These are phyloP conservation scores for Corynascus novoguineensis DNA, from an alignment of 495 filamentous ascomycete genomes.

Conservation along the genomic window DNA sequence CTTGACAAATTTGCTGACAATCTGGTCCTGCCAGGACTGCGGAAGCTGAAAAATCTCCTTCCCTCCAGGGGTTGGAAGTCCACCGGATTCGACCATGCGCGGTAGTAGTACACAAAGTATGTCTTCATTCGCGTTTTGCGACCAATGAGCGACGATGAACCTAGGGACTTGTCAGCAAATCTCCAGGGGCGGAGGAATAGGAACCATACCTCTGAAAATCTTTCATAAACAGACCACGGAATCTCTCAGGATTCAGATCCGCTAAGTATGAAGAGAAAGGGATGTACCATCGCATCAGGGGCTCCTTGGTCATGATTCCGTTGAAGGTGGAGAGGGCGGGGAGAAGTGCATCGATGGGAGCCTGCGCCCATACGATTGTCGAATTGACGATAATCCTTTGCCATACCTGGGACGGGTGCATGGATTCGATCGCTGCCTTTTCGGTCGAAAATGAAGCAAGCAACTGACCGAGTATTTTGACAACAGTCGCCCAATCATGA, in stretches of 20 bases:
- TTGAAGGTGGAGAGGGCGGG: conserved; percentile 58
- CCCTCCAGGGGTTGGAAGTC: conserved; percentile 40
- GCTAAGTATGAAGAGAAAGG: conserved; percentile 77
- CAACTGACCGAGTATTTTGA: conserved; percentile 52
- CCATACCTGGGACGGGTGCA: conserved; percentile 46
- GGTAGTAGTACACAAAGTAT: conserved; percentile 66
- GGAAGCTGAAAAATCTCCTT: conserved; percentile 57
- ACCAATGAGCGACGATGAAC: conserved; percentile 71
- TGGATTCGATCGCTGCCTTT: conserved; percentile 32
- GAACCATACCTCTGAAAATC: conserved; percentile 66
- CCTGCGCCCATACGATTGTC: conserved; percentile 64
- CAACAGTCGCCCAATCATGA: conserved; percentile 61
- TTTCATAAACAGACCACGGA: conserved; percentile 67
- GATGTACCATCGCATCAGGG: conserved; percentile 64
- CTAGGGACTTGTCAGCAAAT: conserved; percentile 35
- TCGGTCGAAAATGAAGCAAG: conserved; percentile 42
- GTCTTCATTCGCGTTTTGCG: conserved; percentile 53
- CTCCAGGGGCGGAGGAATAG: background rate
- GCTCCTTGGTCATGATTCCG: conserved; percentile 56
- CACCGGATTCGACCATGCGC: conserved; percentile 54
- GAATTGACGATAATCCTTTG: conserved; percentile 53
- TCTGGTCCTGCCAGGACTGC: conserved; percentile 62
- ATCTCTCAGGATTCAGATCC: conserved; percentile 66
- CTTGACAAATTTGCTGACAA: conserved; percentile 57
- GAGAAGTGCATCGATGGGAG: conserved; percentile 76